A percentile compares a stretch with the other conserved stretches of the same genome.
phyloP scores from a whole-genome alignment of 495 filamentous ascomycete species.

The Aspergillus bertholletiae region DNA sequence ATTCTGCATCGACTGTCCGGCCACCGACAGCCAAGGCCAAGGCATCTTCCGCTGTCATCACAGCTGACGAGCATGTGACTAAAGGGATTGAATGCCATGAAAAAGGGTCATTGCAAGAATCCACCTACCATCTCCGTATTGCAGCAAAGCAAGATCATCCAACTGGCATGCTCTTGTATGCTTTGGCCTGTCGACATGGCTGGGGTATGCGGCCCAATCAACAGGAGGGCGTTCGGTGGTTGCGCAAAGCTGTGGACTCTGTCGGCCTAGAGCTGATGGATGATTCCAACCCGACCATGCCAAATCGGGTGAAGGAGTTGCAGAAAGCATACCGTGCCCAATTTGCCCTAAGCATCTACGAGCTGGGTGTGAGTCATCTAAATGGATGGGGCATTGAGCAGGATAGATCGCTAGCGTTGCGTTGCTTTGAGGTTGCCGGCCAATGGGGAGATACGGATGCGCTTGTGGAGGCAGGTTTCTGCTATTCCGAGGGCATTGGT shows the following conservation, averaged over 20 bases:
- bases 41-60: slow-evolving; percentile 49
- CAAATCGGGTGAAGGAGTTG: slow-evolving; percentile 59
- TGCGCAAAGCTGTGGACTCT: slow-evolving; percentile 84
- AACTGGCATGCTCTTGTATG: slow-evolving; percentile 93
- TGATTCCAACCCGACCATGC: slow-evolving; percentile 63
- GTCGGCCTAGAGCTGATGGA: slow-evolving; percentile 77
- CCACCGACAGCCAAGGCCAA: slow-evolving; percentile 46
- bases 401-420: slow-evolving; percentile 80
- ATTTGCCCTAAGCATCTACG: slow-evolving; percentile 92
- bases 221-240: slow-evolving; percentile 83
- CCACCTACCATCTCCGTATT: slow-evolving; percentile 90
- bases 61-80: slow-evolving; percentile 80
- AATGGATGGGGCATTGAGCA: slow-evolving; percentile 97
- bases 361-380: slow-evolving; percentile 94
- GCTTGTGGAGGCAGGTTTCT: slow-evolving; percentile 82
- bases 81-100: slow-evolving; percentile 88
- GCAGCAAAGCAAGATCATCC: slow-evolving; percentile 82
- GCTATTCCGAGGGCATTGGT: slow-evolving; percentile 78
- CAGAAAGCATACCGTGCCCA: slow-evolving; percentile 80
- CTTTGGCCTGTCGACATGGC: slow-evolving; percentile 92
- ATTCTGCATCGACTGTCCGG: slow-evolving; percentile 64
- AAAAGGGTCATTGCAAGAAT: slow-evolving; percentile 78
- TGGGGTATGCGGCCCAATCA: slow-evolving; percentile 96
- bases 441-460: slow-evolving; percentile 98
- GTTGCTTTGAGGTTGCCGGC: slow-evolving; percentile 94